Base-by-base conservation (phyloP, 1,284 basidiomycete genomes). In the Tilletia setariae region DNA sequence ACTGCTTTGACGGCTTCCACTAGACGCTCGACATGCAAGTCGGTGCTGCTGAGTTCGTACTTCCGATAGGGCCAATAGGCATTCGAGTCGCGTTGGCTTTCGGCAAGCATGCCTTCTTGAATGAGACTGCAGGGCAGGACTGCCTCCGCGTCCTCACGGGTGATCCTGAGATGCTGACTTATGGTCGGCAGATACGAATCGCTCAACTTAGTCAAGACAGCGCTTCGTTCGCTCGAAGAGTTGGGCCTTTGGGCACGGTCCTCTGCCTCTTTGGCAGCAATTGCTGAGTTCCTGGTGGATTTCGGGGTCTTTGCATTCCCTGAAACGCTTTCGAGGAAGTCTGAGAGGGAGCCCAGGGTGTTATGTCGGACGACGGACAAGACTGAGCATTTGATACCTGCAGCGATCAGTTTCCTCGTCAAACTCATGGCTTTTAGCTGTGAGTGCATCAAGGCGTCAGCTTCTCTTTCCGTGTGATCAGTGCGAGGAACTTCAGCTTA, bases 81-180 rank as follows among this genome's bases (percentile, higher is more conserved):
- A 6, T 4, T 40, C 7, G 56, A 19, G 53, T 77, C 74, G 19
- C 75, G 68, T 43, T 74, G 67, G 15, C 72, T 77, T 68, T 81
- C 79, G 32, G 75, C 72, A n/a, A 81, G 74, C 77, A 81, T 79
- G 16, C 77, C 76, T 65, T 77, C 73, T 63, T 81, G 79, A 19
- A 79, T 49, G 4, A 76, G 70, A 4, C 77, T 78, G 53, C 70
- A 69, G 0, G 79, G 79, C 11, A 78, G 65, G 15, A 79, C 61
- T 11, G 44, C 11, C 25, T 49, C 66, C 8, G 68, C 56, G 25
- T 59, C 25, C 19, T 25, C 35, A 7, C 35, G 51, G 1, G 9
- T 21, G 15, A 32, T 25, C 21, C 25, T 15, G n/a, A 63, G 42
- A 25, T 25, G 42, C 43, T 16, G 9, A 19, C 40, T 19, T 7